Percentiles rank a stretch among this genome's conserved stretches.
Evolutionary conservation across 139 green algal genomes (phyloP).

Genomic region (Asterochloris erici): DNA sequence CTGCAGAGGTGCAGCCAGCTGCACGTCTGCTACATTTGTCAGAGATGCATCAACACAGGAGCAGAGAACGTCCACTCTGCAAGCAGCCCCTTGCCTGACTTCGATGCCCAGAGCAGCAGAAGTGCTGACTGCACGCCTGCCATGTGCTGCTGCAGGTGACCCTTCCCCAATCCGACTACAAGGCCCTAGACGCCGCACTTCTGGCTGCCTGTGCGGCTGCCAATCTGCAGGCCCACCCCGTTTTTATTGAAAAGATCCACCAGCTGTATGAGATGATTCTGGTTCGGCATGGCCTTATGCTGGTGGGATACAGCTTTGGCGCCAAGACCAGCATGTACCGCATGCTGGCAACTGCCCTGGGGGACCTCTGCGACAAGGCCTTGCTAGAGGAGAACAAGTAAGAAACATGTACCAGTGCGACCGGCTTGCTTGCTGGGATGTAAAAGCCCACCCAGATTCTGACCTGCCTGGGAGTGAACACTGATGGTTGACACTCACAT

Average conservation of each 20-base stretch:
- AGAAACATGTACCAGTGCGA: too few relatives aligned
- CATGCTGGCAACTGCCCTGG: slow-evolving; percentile 43
- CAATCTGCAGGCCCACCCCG: slow-evolving; percentile 56
- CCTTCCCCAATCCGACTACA: slow-evolving; percentile 13
- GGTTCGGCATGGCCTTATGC: slow-evolving; percentile 37
- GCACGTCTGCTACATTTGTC: too few relatives aligned
- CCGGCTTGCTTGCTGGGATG: too few relatives aligned
- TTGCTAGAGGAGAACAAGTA: slow-evolving; percentile 17
- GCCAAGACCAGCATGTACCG: slow-evolving; percentile 63
- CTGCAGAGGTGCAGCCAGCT: too few relatives aligned
- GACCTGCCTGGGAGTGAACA: too few relatives aligned
- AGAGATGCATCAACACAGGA: too few relatives aligned
- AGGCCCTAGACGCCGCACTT: slow-evolving; percentile 6
- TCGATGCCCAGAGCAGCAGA: background rate
- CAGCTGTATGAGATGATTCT: slow-evolving; percentile 81
- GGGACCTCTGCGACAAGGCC: slow-evolving; percentile 36
- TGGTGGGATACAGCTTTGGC: slow-evolving; percentile 53
- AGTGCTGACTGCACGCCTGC: background rate
- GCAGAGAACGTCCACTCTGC: too few relatives aligned
- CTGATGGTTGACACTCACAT: too few relatives aligned
- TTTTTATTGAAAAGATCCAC: slow-evolving; percentile 72
- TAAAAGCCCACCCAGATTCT: too few relatives aligned
- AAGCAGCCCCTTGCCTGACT: too few relatives aligned
- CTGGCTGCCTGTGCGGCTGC: slow-evolving; percentile 21
- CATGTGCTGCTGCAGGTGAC: background rate